A percentile compares a stretch with the other conserved stretches of the same genome.
Conservation (phyloP, 2,329 filamentous ascomycete species). For the Calycina herbarum region DNA sequence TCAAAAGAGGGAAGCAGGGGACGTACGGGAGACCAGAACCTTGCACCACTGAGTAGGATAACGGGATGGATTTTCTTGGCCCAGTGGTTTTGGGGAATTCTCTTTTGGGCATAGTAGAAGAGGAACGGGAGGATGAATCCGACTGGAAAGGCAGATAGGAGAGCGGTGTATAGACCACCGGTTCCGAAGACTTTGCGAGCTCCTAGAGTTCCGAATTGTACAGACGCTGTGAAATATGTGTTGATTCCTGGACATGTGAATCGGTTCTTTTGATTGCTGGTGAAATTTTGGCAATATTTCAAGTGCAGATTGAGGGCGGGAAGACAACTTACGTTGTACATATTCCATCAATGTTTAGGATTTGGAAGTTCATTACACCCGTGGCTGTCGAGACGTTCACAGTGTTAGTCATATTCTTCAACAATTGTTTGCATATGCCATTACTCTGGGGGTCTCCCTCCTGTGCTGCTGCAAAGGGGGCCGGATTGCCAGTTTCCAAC, state of each 20-base stretch:
- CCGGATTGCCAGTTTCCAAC: too few relatives aligned
- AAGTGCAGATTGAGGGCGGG: too few relatives aligned
- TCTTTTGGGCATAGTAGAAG: slow-evolving; percentile 46
- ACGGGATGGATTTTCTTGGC: slow-evolving; percentile 49
- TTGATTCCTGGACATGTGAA: slow-evolving; percentile 53
- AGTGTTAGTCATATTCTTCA: too few relatives aligned
- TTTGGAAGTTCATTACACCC: slow-evolving; percentile 41
- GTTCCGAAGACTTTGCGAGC: slow-evolving; percentile 48
- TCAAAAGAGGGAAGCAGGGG: too few relatives aligned
- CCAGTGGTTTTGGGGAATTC: slow-evolving; percentile 42
- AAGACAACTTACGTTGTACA: too few relatives aligned
- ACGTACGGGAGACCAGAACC: slow-evolving; percentile 48
- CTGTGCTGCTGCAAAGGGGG: too few relatives aligned
- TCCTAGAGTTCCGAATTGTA: slow-evolving; percentile 56
- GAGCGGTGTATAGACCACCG: slow-evolving; percentile 48
- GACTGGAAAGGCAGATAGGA: slow-evolving; percentile 51
- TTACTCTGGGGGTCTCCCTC: too few relatives aligned
- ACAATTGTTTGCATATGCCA: too few relatives aligned
- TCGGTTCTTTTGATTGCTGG: slow-evolving; percentile 42
- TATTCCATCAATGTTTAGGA: slow-evolving; percentile 38
- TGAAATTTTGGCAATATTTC: slow-evolving; percentile 24
- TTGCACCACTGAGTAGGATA: slow-evolving; percentile 29
- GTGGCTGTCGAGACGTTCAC: slow-evolving; percentile 9
- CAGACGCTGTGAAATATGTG: slow-evolving; percentile 57
- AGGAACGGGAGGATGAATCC: slow-evolving; percentile 48